A percentile compares a stretch with the other conserved stretches of the same genome.
phyloP scores from a whole-genome alignment of 495 filamentous ascomycete genomes.

The Hypoxylon perforatum region DNA sequence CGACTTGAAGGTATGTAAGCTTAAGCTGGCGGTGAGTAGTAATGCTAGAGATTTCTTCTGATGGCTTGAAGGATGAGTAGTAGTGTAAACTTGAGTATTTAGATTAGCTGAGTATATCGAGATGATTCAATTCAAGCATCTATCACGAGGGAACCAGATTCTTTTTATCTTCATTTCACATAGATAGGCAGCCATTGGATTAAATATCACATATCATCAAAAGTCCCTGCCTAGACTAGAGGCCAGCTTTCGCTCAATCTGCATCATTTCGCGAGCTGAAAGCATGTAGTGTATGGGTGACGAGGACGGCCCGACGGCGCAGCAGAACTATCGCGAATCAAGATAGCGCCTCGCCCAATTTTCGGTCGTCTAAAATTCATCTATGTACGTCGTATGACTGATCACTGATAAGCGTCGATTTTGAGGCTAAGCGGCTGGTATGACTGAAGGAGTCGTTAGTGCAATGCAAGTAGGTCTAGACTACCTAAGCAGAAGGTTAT shows the following conservation, averaged over 20 bases:
- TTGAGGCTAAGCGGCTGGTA: too few species aligned
- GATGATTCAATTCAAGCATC: not conserved
- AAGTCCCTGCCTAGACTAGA: not conserved
- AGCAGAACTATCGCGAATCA: not conserved
- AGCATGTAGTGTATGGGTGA: not conserved
- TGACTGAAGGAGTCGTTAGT: too few species aligned
- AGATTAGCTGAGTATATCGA: not conserved
- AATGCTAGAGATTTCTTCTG: too few species aligned
- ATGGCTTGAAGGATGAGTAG: too few species aligned
- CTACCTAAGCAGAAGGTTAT: too few species aligned
- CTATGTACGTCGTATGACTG: too few species aligned
- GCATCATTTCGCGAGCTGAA: not conserved
- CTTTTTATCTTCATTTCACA: conserved; percentile 3
- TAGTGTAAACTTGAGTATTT: not conserved
- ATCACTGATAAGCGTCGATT: too few species aligned
- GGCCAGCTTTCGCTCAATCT: not conserved
- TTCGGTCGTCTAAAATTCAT: too few species aligned
- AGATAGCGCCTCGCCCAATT: not conserved
- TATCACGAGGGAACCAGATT: not conserved
- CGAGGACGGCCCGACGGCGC: too few species aligned
- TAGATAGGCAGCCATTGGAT: not conserved
- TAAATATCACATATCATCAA: not conserved
- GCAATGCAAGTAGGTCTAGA: too few species aligned
- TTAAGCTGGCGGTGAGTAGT: not conserved
- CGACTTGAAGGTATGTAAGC: too few species aligned